Conservation (phyloP, 768 basidiomycete species). For the Pisolithus orientalis region DNA sequence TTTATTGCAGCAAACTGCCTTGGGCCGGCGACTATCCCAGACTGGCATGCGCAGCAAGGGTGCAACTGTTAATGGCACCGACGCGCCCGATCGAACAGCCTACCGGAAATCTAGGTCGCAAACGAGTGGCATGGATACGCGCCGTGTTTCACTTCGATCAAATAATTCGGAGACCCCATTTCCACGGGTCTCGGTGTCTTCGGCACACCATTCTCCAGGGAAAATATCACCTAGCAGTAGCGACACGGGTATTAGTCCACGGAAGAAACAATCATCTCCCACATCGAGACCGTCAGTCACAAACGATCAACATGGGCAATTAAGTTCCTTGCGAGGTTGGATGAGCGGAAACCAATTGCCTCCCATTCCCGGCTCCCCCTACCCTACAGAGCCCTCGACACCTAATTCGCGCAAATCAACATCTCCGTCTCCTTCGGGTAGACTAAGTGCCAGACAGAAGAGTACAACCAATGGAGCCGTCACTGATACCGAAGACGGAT, state of each 20-base stretch:
- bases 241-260: conserved; percentile 9
- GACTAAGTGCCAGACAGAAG: conserved; percentile 26
- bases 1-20: conserved; percentile 54
- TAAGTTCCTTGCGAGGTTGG: conserved; percentile 26
- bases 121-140: conserved; percentile 29
- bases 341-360: conserved; percentile 43
- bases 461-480: conserved; percentile 17
- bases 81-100: conserved; percentile 23
- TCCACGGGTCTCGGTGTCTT: conserved; percentile 26
- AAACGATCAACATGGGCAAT: conserved; percentile 22
- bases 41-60: conserved; percentile 31
- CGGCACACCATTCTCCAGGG: conserved; percentile 29
- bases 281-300: conserved; percentile 27
- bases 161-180: conserved; percentile 18
- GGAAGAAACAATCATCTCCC: conserved; percentile 24
- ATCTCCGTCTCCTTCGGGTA: conserved; percentile 27
- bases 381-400: conserved; percentile 52
- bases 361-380: conserved; percentile 66
- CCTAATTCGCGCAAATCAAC: conserved; percentile 48
- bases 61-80: conserved; percentile 8
- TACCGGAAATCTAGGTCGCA: conserved; percentile 34
- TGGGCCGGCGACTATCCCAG: conserved; percentile 64
- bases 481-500: conserved; percentile 30
- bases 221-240: conserved; percentile 18
- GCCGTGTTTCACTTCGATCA: conserved; percentile 25